Base-by-base conservation (phyloP, 2,329 filamentous ascomycete species). In the Trichoderma pleuroti region DNA sequence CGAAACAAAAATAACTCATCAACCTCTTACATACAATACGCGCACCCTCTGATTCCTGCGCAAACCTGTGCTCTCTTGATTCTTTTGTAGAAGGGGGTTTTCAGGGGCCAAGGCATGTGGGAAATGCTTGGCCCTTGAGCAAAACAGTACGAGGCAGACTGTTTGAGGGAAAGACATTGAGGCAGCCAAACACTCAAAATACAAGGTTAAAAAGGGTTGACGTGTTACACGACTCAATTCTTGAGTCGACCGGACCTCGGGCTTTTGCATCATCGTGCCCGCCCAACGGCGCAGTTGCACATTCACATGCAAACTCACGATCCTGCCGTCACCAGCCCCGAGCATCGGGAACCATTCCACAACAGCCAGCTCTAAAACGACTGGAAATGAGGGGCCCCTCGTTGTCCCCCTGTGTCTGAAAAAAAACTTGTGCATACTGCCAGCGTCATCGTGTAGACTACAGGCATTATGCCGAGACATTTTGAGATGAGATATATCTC, bases 1-100 rank as follows among this genome's bases (percentile, higher is more conserved):
- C 71, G 34, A 74, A 77, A 76, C n/a, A 68, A 46, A 24, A 64
- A 21, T 34, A 68, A 68, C 65, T 61, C 65, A 60, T 60, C 56
- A 61, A 52, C 65, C 30, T 68, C 21, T 61, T 61, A 5, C 52
- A 28, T 46, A 59, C n/a, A 12, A 32, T 21, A 36, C 36, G 52
- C 64, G 21, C 16, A 14, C 24, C 9, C 8, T 46, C 5, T 18
- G 8, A 34, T 39, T 61, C 21, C 21, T 39, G 16, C n/a, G 32
- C 32, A 42, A 42, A 14, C 54, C 10, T 57, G 26, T 30, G 54
- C 39, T 42, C 8, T 59, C 18, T 30, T 46, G 36, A 52, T 32
- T 36, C 26, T 24, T 18, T 18, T 11, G 46, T 56, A 30, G 26
- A 36, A 21, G 26, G 9, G 9, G 11, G 11, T 14, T 28, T n/a